Base-by-base conservation (phyloP, 768 basidiomycete species). In the Hypsizygus marmoreus region DNA sequence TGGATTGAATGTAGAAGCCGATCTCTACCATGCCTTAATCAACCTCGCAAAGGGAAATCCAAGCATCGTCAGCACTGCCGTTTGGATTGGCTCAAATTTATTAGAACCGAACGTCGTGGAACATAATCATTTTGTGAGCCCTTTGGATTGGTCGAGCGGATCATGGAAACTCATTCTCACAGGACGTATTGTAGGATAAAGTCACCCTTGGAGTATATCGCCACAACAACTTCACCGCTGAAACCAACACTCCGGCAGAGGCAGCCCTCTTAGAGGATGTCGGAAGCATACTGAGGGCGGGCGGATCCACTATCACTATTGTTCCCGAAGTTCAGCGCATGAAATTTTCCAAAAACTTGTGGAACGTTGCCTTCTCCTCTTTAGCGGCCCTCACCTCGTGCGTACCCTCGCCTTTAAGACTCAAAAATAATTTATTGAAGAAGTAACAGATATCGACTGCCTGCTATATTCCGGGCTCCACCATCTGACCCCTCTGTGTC, bases 1-100 rank as follows among this genome's bases (percentile, higher is more conserved):
- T 59, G 87, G 88, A 5, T 65, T 91, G 3, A 80, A 79, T 28
- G 80, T 88, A 9, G 88, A 90, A 58, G 68, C 63, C 25, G 85
- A 86, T 44, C 68, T 88, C 16, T 85, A 86, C 58, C 55, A 75
- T 8, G 73, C 81, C 1, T 45, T 81, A 9, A 69, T 67, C 46
- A 50, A 58, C 7, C 62, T 80, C n/a, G 62, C 59, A 5, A 62
- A 65, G 29, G 67, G 68, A 3, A 64, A 72, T 6, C 81, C 82
- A 0, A 74, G 60, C 20, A 81, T 85, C 26, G 70, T 86, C 26
- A 74, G 76, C 40, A 72, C 75, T 2, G 75, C 81, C 2, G 56
- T 82, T 4, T 82, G 73, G 66, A 81, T 84, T 43, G 71, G 64
- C 14, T 70, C 79, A 1, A 82, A 82, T 51, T 56, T 80, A 4